Evolutionary conservation across 768 basidiomycete genomes (phyloP), one percentile per base, ranked within the genome.

Genomic region (Suillus paluster): DNA sequence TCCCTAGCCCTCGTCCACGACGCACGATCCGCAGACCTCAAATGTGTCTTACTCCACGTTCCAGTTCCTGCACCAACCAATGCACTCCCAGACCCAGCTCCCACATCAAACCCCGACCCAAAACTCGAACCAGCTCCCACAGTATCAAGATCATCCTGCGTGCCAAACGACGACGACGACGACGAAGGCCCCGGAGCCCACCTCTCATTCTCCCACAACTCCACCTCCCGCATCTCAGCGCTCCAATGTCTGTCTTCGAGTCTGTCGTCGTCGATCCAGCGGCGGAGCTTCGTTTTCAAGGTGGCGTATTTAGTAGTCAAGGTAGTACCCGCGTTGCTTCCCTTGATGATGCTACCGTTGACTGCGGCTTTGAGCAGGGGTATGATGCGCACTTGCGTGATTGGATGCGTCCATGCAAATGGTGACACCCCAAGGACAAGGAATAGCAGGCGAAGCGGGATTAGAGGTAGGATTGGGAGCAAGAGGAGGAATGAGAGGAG

Each of bases 171-270:
- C 1, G 53, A 55, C 17, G 53, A 55, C 3, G 54, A 55, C 3
- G 5, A 36, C 38, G 34, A 23, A 25, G 54, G 54, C 3, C 54
- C 61, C 36, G 74, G 72, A 39, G 73, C 70, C 76, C 83, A 88
- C 19, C 92, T 80, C 70, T 94, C 90, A 73, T 93, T 94, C 78
- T 94, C 92, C 79, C 85, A 94, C 25, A 94, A 70, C 72, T 91
- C 89, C 17, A 94, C 90, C 38, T 86, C 83, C 7, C 84, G 73
- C 75, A 88, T 80, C 69, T 89, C 84, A 2, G 87, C 78, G 0
- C 74, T 77, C 90, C 91, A 93, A 48, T 84, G 84, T 33, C 69
- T 74, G 68, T 92, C 89, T 7, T 80, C 78, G 4, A 94, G 81
- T 12, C 77, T 79, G 64, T 93, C 89, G 64, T 94, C 79, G 66